These are phyloP conservation scores for Talaromyces albobiverticillius DNA, from an alignment of 2,329 filamentous ascomycete species.

Conservation along the genomic window DNA sequence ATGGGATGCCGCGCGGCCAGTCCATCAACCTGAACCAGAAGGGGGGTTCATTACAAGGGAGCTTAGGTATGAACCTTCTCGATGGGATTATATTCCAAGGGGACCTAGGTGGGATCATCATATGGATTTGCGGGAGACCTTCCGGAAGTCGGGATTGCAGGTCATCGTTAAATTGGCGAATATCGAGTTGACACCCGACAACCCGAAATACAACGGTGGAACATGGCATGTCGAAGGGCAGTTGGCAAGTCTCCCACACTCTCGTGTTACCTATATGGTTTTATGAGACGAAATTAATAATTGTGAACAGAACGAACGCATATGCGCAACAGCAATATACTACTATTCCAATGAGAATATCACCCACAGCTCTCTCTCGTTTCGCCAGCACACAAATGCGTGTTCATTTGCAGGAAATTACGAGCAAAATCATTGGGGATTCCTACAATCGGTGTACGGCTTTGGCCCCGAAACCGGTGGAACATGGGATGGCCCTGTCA, in stretches of 20 bases:
- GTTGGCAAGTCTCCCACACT: conserved; percentile 27
- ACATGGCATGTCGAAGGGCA: conserved; percentile 49
- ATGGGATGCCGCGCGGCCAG: conserved; percentile 23
- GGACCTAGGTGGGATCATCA: conserved; percentile 20
- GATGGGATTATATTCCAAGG: too few relatives aligned
- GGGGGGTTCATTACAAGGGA: too few relatives aligned
- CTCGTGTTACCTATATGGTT: too few relatives aligned
- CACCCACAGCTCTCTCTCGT: conserved; percentile 50
- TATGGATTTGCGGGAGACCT: conserved; percentile 27
- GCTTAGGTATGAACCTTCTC: too few relatives aligned
- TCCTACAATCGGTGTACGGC: conserved; percentile 27
- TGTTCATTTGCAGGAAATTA: conserved; percentile 16
- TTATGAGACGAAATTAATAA: too few relatives aligned
- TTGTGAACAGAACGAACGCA: conserved; percentile 59
- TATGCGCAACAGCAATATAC: conserved; percentile 61
- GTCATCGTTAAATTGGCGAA: conserved; percentile 63
- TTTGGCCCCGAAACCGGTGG: conserved; percentile 8
- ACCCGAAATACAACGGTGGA: conserved; percentile 50
- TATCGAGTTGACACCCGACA: conserved; percentile 58
- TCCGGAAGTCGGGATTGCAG: conserved; percentile 50
- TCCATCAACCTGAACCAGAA: conserved; percentile 21
- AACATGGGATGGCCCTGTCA: conserved; percentile 21
- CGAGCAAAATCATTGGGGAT: conserved; percentile 24
- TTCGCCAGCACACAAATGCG: conserved; percentile 40
- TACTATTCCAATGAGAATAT: conserved; percentile 63